Base-by-base conservation (phyloP, 2,329 filamentous ascomycete genomes). In the Fusarium graminum region DNA sequence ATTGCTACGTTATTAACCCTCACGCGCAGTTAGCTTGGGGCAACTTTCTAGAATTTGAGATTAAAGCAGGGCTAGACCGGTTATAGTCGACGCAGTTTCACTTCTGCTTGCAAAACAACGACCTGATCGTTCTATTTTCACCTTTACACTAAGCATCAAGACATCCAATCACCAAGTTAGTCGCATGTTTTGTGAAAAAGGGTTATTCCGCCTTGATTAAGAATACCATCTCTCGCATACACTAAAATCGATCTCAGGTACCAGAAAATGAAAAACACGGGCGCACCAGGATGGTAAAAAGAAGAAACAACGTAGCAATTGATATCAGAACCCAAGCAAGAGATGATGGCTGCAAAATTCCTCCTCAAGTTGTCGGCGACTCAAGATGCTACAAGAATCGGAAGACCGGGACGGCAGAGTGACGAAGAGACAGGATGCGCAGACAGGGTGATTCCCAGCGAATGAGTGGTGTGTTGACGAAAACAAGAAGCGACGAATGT, bases 171-270 rank as follows among this genome's bases (percentile, higher is more conserved):
- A 30, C n/a, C n/a, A 11, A 41, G 9, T 19, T 13, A n/a, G 14
- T 30, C 13, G 25, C 11, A 9, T 40, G 13, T 9, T 47, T 36
- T 44, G 39, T 30, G 52, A 70, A 60, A 65, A 67, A 63, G 65
- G 66, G 67, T 63, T 72, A 73, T 72, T 65, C 70, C 69, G 45
- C 67, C 68, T 73, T 67, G 73, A 72, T 72, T 72, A 72, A 73
- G 67, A 72, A 72, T 70, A 68, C 67, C 61, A 46, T 70, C 63
- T 59, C 67, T 70, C 56, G 53, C 53, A 59, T 62, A 72, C 53
- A 57, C 52, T 58, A 57, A 57, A 62, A 62, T 58, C 43, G 50
- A 62, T 62, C 45, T 65, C 52, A 55, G 52, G 49, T 58, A 63
- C 59, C 58, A 42, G 53, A 51, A 50, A 43, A 19, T 34, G 47